These are phyloP conservation scores for Musa beccarii DNA, from an alignment of 176 grass and related monocot genomes.

Conservation along the genomic window DNA sequence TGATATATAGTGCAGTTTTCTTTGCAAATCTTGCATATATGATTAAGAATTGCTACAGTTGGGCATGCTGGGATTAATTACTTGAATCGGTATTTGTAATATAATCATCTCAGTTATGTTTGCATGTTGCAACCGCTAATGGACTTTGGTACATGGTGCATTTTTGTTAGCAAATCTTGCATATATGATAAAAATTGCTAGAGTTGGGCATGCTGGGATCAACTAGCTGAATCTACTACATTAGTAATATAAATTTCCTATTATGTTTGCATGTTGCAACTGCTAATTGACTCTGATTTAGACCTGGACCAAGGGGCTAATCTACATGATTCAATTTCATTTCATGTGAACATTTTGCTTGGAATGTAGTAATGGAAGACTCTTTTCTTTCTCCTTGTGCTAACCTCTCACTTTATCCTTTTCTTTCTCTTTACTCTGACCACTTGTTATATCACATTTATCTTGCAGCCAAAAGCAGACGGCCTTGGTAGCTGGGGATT, in stretches of 20 bases:
- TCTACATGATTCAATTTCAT: not conserved
- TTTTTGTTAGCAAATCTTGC: too few species aligned
- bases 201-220: too few species aligned
- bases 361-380: too few species aligned
- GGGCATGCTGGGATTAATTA: too few species aligned
- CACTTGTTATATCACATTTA: conserved; percentile 9
- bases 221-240: too few species aligned
- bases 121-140: not conserved
- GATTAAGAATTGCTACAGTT: too few species aligned
- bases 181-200: too few species aligned
- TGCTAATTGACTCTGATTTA: not conserved
- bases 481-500: conserved; percentile 50
- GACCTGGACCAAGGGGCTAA: not conserved
- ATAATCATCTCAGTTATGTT: not conserved
- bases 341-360: too few species aligned
- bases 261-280: not conserved
- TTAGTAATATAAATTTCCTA: not conserved
- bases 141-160: not conserved
- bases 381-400: too few species aligned
- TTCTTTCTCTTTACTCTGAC: not conserved
- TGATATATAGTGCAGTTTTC: too few species aligned
- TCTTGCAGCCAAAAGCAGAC: conserved; percentile 66
- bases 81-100: not conserved
- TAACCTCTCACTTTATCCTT: not conserved
- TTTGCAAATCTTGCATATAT: too few species aligned